Base-by-base conservation (phyloP, 371 early-diverging fungal species). In the Choanephora cucurbitarum region DNA sequence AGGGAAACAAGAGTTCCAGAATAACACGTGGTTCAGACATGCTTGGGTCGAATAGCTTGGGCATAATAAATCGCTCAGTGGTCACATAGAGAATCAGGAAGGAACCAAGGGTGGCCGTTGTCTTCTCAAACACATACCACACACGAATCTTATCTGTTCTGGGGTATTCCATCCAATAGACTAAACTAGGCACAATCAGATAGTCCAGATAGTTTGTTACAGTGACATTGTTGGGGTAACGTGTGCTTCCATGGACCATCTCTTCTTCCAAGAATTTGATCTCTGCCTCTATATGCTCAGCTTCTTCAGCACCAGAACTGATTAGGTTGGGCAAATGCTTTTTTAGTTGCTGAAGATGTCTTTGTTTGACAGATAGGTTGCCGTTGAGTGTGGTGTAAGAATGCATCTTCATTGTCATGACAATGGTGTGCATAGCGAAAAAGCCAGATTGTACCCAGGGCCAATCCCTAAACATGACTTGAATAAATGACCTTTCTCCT, bases 381-480 rank as follows among this genome's bases (percentile, higher is more conserved):
- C 84, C 85, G 67, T 94, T 95, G 49, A 83, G 73, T 34, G 81
- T 70, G 7, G 84, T 84, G 60, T 97, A 97, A 13, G 96, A 94
- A 64, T 96, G 94, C 73, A 91, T 85, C 65, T 97, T 97, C 94
- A 96, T 92, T 72, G 95, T 78, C 89, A 95, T 94, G 8, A 93
- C 85, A 49, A 92, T 90, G 1, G 90, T 81, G 69, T 97, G 98
- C 52, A 95, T 76, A 0, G 88, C 83, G 65, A 96, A 92, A 56
- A 90, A 90, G 33, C 92, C 92, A 11, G 90, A 84, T 74, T 96
- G 96, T 10, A 93, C 88, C 93, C 95, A 94, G 19, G 89, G 89
- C 95, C 94, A 95, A 47, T 90, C 82, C 52, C 86, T 81, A 62
- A 32, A 54, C 39, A 62, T 41, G n/a, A n/a, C n/a, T n/a, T n/a